phyloP scores from a whole-genome alignment of 2,329 filamentous ascomycete species.

The Aspergillus brasiliensis region DNA sequence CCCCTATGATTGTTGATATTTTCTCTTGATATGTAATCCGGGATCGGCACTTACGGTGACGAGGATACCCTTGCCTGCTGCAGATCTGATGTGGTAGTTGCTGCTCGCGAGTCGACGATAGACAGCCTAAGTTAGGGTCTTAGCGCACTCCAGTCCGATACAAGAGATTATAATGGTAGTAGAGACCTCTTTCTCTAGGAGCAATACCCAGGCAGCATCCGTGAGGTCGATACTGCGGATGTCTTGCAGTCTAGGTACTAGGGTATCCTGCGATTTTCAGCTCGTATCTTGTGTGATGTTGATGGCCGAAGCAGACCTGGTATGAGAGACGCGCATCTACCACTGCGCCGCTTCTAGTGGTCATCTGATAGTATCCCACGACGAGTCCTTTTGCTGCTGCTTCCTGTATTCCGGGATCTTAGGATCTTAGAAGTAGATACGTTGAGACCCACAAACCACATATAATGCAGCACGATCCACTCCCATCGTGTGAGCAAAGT shows the following conservation, averaged over 20 bases:
- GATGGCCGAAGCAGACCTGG: constrained; percentile 24
- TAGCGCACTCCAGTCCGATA: background rate
- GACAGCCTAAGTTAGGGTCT: constrained; percentile 53
- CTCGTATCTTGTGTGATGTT: background rate
- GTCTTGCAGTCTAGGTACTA: constrained; percentile 54
- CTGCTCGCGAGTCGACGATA: constrained; percentile 59
- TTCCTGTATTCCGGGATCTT: constrained; percentile 31
- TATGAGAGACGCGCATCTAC: constrained; percentile 44
- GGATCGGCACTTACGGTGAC: constrained; percentile 52
- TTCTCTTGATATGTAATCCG: background rate
- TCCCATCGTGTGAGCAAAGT: constrained; percentile 61
- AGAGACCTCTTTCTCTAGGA: constrained; percentile 65
- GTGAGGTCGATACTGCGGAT: constrained; percentile 49
- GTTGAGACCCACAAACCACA: constrained; percentile 45
- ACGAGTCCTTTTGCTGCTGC: constrained; percentile 49
- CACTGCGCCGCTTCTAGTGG: constrained; percentile 20
- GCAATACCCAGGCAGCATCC: constrained; percentile 58
- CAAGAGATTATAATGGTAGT: background rate
- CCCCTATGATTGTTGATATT: constrained; percentile 44
- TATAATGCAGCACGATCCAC: constrained; percentile 58
- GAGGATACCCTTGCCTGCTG: constrained; percentile 53
- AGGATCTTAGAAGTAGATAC: no score
- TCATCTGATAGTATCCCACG: constrained; percentile 37
- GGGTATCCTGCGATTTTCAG: constrained; percentile 47
- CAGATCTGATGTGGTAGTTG: constrained; percentile 45